phyloP scores from a whole-genome alignment of 495 filamentous ascomycete species.

The Lophiostoma macrostomum region DNA sequence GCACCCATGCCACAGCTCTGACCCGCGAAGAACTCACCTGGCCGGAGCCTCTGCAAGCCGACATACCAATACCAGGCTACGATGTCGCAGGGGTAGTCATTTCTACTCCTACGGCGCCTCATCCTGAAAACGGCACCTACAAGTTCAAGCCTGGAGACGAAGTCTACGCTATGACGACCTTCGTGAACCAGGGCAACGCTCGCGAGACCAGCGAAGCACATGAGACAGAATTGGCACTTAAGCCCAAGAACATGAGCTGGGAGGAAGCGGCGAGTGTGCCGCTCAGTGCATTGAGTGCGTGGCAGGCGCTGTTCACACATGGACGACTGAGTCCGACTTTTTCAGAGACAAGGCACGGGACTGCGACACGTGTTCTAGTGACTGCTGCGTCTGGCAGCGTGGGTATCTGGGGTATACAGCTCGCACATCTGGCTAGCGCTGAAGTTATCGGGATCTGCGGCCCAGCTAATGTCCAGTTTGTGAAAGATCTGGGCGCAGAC shows the following conservation, averaged over 20 bases:
- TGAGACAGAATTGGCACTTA: conserved; percentile 50
- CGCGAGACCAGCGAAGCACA: conserved; percentile 51
- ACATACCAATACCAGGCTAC: conserved; percentile 50
- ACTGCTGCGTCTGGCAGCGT: conserved; percentile 53
- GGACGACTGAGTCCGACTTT: conserved; percentile 33
- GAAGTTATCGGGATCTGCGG: conserved; percentile 46
- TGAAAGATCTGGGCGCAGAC: conserved; percentile 46
- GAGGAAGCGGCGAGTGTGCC: conserved; percentile 54
- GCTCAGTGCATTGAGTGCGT: conserved; percentile 54
- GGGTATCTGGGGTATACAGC: conserved; percentile 56
- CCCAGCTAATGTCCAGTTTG: conserved; percentile 44
- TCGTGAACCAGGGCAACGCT: conserved; percentile 51
- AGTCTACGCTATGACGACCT: conserved; percentile 52
- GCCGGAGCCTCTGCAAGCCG: conserved; percentile 15
- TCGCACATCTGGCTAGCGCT: conserved; percentile 48
- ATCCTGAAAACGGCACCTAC: conserved; percentile 14
- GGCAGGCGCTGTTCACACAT: conserved; percentile 58
- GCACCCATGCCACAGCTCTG: conserved; percentile 55
- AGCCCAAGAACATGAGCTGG: conserved; percentile 48
- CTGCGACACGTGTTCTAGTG: conserved; percentile 43
- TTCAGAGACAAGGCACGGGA: conserved; percentile 18
- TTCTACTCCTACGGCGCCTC: conserved; percentile 46
- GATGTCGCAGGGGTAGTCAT: conserved; percentile 57
- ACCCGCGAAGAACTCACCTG: conserved; percentile 56
- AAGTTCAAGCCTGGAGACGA: conserved; percentile 50